A percentile compares a stretch with the other conserved stretches of the same genome.
Evolutionary conservation across 2,329 filamentous ascomycete species (phyloP).

Genomic region (Cladorrhinum sp.): DNA sequence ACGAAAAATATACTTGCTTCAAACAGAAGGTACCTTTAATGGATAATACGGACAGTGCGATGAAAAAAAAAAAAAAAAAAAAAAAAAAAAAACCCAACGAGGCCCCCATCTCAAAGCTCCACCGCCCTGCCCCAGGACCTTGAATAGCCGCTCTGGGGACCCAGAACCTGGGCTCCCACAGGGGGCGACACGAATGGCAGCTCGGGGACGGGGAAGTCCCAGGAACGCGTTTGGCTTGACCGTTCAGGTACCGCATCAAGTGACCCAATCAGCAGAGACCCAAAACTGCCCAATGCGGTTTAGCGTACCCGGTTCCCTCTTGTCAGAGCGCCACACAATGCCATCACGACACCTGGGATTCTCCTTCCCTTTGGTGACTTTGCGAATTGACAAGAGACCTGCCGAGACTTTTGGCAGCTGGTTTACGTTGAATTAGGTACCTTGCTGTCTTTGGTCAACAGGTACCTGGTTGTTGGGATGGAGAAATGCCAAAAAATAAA

Average conservation of each 20-base stretch:
- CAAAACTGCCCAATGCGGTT: slow-evolving; percentile 23
- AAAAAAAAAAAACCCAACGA: background rate
- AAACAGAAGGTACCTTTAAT: background rate
- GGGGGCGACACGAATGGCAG: slow-evolving; percentile 7
- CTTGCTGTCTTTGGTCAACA: background rate
- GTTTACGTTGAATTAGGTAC: background rate
- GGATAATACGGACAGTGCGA: background rate
- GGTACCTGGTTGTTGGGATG: slow-evolving; percentile 5
- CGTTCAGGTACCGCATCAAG: slow-evolving; percentile 27
- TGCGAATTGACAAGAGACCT: slow-evolving; percentile 3
- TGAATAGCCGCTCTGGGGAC: slow-evolving; percentile 26
- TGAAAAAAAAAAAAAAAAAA: background rate
- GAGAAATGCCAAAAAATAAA: slow-evolving; percentile 3
- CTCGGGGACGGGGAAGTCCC: slow-evolving; percentile 5
- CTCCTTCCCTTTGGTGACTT: slow-evolving; percentile 17
- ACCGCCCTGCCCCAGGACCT: slow-evolving; percentile 24
- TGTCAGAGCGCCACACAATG: slow-evolving; percentile 24
- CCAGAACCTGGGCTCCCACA: background rate
- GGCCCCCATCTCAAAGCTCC: slow-evolving; percentile 2
- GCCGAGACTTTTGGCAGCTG: slow-evolving; percentile 1
- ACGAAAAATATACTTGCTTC: background rate
- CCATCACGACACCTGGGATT: slow-evolving; percentile 25
- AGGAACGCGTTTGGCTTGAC: slow-evolving; percentile 14
- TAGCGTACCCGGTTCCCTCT: slow-evolving; percentile 21
- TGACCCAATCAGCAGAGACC: slow-evolving; percentile 30